Evolutionary conservation across 306 rosid genomes (phyloP), one percentile per base, ranked within the genome.

Genomic region (Purshia tridentata): DNA sequence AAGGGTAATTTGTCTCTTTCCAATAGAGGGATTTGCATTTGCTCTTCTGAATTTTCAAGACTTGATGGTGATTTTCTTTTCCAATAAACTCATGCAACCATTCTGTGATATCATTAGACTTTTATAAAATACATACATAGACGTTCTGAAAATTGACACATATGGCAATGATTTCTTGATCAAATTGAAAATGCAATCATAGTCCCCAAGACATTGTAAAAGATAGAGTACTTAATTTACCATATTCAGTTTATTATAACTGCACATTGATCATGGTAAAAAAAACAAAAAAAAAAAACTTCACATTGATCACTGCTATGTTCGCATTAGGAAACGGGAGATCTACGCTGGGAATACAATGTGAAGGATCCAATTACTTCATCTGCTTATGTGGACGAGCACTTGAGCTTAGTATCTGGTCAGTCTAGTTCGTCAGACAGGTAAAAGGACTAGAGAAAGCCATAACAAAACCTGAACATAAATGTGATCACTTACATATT

Each of bases 341-440:
- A 78, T 65, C 80, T 85, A 67, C 74, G 82, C 5, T 93, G 96
- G 98, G 81, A 91, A 67, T 80, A 86, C 85, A 80, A 86, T 79
- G 79, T 93, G 55, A 90, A 96, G 58, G 82, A 86, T 77, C 94
- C 98, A 53, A 91, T 93, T 48, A 88, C 94, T 47, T 81, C 98
- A 64, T 93, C 97, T 50, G 92, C 94, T 16, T 93, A 77, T 66
- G 91, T 89, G 18, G 96, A 93, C 16, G 97, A 93, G 72, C 92
- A 88, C 76, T 71, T 88, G 71, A 76, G 68, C 78, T 76, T 88
- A 51, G 60, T 75, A 16, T 68, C 84, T 8, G 88, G 74, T 72
- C 44, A 74, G 19, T 82, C 90, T 45, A 66, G 11, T 59, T 72
- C 66, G 57, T 81, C 87, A 2, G 92, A 88, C 81, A 89, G 98